These are phyloP conservation scores for Dentipellis sp. DNA, from an alignment of 768 basidiomycete species.

Conservation along the genomic window DNA sequence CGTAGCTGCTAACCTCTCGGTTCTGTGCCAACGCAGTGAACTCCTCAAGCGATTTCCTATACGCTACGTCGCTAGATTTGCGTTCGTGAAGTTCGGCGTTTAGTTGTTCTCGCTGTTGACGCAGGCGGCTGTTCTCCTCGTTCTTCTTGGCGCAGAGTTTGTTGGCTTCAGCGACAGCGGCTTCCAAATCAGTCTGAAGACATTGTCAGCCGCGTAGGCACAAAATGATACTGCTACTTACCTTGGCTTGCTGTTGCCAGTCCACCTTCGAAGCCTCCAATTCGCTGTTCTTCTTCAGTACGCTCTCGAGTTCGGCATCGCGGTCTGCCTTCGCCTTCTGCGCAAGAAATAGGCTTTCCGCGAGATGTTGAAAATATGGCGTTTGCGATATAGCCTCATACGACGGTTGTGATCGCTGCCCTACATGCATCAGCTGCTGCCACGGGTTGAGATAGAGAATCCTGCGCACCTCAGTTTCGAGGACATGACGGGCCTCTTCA, in stretches of 20 bases:
- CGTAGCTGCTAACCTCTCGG: conserved; percentile 4
- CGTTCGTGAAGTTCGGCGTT: conserved; percentile 12
- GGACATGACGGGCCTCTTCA: conserved; percentile 15
- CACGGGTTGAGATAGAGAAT: neutral
- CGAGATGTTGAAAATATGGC: neutral
- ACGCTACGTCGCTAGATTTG: conserved; percentile 7
- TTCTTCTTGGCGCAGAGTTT: conserved; percentile 6
- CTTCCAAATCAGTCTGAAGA: neutral
- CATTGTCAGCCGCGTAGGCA: too few relatives aligned
- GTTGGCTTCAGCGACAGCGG: neutral
- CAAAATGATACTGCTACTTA: neutral
- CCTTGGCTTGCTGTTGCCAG: neutral
- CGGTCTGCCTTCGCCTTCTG: neutral
- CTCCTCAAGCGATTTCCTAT: conserved; percentile 11
- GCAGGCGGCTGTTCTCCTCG: conserved; percentile 11
- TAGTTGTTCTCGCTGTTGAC: conserved; percentile 12
- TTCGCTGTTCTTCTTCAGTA: neutral
- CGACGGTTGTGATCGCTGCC: neutral
- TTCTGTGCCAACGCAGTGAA: conserved; percentile 7
- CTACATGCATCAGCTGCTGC: too few relatives aligned
- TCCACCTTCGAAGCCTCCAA: neutral
- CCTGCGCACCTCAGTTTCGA: neutral
- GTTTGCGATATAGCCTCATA: neutral
- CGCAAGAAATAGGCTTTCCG: neutral
- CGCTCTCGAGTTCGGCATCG: neutral